A percentile compares a stretch with the other conserved stretches of the same genome.
Conservation (phyloP, 192 early-diverging fungal genomes). For the Coemansia sp. region DNA sequence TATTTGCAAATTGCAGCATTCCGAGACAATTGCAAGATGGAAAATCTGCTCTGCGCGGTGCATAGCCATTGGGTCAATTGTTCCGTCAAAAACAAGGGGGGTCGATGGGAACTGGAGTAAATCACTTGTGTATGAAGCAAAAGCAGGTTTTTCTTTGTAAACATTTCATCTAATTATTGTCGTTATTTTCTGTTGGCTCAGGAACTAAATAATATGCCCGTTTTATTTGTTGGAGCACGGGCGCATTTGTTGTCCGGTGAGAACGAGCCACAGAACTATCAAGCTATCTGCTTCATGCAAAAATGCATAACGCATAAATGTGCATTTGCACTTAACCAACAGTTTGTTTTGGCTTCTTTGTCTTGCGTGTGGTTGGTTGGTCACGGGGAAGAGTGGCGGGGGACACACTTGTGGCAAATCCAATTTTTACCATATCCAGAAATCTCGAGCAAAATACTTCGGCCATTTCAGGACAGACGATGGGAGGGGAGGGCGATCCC, state of each 20-base stretch:
- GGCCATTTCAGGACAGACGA: not conserved
- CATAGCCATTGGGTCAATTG: not conserved
- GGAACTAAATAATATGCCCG: no score
- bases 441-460: not conserved
- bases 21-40: no score
- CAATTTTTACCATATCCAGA: not conserved
- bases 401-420: not conserved
- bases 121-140: no score
- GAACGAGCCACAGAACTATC: not conserved
- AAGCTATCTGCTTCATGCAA: not conserved
- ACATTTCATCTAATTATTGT: no score
- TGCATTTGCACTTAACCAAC: no score
- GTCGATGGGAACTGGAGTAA: no score
- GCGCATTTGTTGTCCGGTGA: no score
- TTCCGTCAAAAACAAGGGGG: not conserved
- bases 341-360: no score
- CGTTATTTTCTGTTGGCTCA: no score
- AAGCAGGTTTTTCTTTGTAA: not conserved
- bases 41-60: not conserved
- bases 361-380: not conserved
- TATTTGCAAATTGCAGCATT: no score
- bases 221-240: no score
- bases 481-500: not conserved
- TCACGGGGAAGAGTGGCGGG: slow-evolving; percentile 5
- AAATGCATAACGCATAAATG: not conserved